Evolutionary conservation across 495 filamentous ascomycete genomes (phyloP).

Genomic region (Hypoxylon cercidicola): DNA sequence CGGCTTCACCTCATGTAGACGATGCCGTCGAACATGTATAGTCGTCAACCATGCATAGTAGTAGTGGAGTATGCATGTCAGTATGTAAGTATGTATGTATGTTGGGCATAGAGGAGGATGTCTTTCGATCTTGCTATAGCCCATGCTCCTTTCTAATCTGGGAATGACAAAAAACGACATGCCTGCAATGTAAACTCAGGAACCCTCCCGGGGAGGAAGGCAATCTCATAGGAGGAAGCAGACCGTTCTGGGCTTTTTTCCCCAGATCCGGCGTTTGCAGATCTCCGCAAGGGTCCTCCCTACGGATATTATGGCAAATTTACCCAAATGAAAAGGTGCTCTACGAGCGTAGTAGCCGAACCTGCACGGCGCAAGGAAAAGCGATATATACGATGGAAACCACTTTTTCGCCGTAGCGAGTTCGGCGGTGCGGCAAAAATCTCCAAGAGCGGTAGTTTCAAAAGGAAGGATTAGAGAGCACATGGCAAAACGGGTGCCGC

Average conservation of each 20-base stretch:
- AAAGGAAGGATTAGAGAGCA: slow-evolving; percentile 15
- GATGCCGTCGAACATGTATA: slow-evolving; percentile 4
- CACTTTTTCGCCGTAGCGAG: slow-evolving; percentile 18
- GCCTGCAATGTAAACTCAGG: slow-evolving; percentile 24
- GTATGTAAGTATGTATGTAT: background rate
- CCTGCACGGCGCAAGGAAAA: slow-evolving; percentile 17
- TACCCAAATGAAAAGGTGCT: slow-evolving; percentile 31
- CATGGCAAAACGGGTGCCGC: slow-evolving; percentile 18
- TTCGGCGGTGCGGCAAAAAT: slow-evolving; percentile 34
- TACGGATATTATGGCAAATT: slow-evolving; percentile 36
- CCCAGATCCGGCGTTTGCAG: slow-evolving; percentile 35
- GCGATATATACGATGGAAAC: background rate
- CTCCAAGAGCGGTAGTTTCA: slow-evolving; percentile 22
- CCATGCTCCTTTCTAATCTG: slow-evolving; percentile 2
- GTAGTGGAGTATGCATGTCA: background rate
- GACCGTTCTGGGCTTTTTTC: slow-evolving; percentile 37
- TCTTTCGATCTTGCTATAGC: background rate
- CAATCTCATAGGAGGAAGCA: slow-evolving; percentile 11
- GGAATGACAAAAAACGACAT: slow-evolving; percentile 12
- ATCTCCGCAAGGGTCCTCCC: slow-evolving; percentile 40
- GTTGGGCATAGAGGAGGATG: background rate
- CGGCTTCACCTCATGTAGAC: slow-evolving; percentile 17
- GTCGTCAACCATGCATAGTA: slow-evolving; percentile 5
- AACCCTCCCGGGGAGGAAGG: slow-evolving; percentile 5
- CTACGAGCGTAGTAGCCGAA: slow-evolving; percentile 23